Percentiles rank a stretch among this genome's conserved stretches.
Conservation (phyloP, 2,329 filamentous ascomycete genomes). For the Fusarium sp. region DNA sequence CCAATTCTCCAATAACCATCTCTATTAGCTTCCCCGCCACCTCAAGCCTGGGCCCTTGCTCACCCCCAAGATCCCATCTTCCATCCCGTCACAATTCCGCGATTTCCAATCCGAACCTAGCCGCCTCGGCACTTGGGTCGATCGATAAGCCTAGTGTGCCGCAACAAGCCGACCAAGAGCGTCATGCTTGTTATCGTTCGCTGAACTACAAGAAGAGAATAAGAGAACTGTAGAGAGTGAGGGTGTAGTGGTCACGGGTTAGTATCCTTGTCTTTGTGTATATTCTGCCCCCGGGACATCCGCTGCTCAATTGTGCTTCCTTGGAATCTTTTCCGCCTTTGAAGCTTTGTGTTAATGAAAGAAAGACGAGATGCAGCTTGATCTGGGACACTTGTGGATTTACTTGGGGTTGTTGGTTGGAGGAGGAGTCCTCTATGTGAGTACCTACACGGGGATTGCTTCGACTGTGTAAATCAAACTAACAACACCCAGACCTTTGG, state of each 20-base stretch:
- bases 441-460: conserved; percentile 34
- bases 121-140: conserved; percentile 34
- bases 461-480: neutral
- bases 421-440: conserved; percentile 56
- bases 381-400: conserved; percentile 52
- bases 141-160: conserved; percentile 45
- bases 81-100: conserved; percentile 41
- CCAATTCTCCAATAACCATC: conserved; percentile 31
- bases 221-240: conserved; percentile 12
- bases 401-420: conserved; percentile 55
- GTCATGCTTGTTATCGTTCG: conserved; percentile 19
- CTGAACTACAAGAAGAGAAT: conserved; percentile 27
- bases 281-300: conserved; percentile 10
- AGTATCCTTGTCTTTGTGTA: conserved; percentile 6
- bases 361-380: conserved; percentile 43
- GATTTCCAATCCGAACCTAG: conserved; percentile 48
- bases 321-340: neutral
- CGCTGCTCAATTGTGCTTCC: conserved; percentile 2
- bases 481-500: conserved; percentile 51
- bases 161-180: conserved; percentile 44
- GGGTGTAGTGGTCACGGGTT: conserved; percentile 32
- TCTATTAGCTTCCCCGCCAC: conserved; percentile 22
- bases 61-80: conserved; percentile 31
- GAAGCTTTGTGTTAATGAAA: conserved; percentile 7
- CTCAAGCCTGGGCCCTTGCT: neutral